phyloP scores from a whole-genome alignment of 495 filamentous ascomycete genomes.

The Aspergillus ellipticus region DNA sequence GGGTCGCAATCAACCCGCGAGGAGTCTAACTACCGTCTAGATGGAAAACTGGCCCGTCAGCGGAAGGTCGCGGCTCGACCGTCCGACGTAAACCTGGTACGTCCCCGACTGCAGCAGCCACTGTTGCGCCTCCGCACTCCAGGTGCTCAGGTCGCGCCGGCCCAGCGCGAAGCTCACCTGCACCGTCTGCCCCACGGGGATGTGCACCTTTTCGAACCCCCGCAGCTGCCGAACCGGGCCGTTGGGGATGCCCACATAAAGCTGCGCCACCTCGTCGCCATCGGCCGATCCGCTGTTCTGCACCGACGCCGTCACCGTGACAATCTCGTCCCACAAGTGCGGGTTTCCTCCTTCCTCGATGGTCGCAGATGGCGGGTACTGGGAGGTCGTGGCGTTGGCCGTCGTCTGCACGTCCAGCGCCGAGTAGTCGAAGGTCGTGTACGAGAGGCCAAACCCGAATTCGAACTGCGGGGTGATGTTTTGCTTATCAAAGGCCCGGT shows the following conservation, averaged over 20 bases:
- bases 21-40: neutral
- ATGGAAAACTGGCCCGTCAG: neutral
- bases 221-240: conserved; percentile 59
- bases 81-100: conserved; percentile 49
- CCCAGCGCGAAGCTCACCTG: conserved; percentile 54
- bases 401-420: conserved; percentile 8
- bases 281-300: conserved; percentile 50
- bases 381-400: neutral
- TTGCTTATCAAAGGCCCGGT: conserved; percentile 58
- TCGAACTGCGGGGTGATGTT: conserved; percentile 57
- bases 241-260: conserved; percentile 46
- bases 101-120: conserved; percentile 50
- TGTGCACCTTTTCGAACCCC: conserved; percentile 59
- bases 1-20: too few species aligned
- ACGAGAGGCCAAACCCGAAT: conserved; percentile 66
- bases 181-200: conserved; percentile 39
- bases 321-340: conserved; percentile 56
- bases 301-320: conserved; percentile 45
- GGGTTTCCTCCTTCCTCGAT: conserved; percentile 56
- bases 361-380: conserved; percentile 2
- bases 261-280: conserved; percentile 57
- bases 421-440: conserved; percentile 61
- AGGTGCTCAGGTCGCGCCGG: conserved; percentile 63
- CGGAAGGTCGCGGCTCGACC: conserved; percentile 27
- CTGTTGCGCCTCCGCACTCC: conserved; percentile 57